Conservation (phyloP, 192 early-diverging fungal species). For the Coemansia brasiliensis region DNA sequence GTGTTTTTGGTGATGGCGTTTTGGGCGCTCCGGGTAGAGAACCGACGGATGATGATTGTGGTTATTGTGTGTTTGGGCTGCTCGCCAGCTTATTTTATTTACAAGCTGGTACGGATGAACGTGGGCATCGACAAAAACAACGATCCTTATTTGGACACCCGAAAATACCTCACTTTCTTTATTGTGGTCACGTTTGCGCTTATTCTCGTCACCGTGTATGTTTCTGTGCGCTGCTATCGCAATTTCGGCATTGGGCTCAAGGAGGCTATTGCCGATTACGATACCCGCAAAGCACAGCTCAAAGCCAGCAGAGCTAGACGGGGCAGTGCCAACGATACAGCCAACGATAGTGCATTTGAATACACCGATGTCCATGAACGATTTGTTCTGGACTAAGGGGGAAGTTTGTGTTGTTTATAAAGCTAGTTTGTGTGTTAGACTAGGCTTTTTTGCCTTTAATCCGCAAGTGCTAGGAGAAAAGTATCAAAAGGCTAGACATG, state of each 20-base stretch:
- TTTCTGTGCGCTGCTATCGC: constrained; percentile 52
- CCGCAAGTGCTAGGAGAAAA: background rate
- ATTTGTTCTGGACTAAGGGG: constrained; percentile 46
- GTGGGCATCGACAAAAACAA: constrained; percentile 45
- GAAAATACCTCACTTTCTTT: constrained; percentile 58
- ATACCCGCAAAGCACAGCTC: constrained; percentile 63
- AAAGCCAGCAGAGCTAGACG: constrained; percentile 44
- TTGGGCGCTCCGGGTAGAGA: constrained; percentile 56
- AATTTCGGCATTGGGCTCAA: constrained; percentile 56
- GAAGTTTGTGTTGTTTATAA: background rate
- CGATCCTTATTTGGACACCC: constrained; percentile 54
- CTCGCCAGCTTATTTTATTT: constrained; percentile 57
- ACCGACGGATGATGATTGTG: constrained; percentile 45
- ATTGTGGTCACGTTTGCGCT: constrained; percentile 54
- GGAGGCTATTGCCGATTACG: constrained; percentile 54
- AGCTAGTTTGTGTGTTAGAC: background rate
- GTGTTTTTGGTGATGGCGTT: constrained; percentile 54
- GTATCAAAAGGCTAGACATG: constrained; percentile 5
- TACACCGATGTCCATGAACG: constrained; percentile 55
- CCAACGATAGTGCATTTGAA: constrained; percentile 27
- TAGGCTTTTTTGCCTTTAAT: constrained; percentile 2
- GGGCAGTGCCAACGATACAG: constrained; percentile 2
- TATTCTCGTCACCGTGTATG: constrained; percentile 53
- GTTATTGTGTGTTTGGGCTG: constrained; percentile 51
- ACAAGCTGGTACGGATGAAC: constrained; percentile 58